Evolutionary conservation across 495 filamentous ascomycete genomes (phyloP).

Genomic region (Neurospora discreta): DNA sequence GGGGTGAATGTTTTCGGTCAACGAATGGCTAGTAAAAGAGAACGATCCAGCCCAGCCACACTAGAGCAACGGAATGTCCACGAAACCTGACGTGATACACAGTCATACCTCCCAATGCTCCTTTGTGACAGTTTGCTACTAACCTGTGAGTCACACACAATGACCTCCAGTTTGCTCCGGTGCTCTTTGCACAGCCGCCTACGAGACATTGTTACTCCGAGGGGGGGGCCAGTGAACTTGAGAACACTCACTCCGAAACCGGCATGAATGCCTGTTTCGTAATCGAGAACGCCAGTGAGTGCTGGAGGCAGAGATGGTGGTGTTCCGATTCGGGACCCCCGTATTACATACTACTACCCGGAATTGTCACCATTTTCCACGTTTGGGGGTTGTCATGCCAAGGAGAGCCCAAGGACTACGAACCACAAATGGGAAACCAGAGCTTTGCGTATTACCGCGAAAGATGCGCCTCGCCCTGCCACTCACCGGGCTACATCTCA

Average conservation of each 20-base stretch:
- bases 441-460: background rate
- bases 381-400: background rate
- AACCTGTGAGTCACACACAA: background rate
- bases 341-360: background rate
- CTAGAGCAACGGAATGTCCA: background rate
- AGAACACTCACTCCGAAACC: background rate
- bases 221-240: background rate
- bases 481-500: background rate
- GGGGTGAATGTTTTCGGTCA: background rate
- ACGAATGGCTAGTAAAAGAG: background rate
- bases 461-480: background rate
- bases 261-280: background rate
- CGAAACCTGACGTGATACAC: background rate
- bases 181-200: background rate
- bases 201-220: background rate
- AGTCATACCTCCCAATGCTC: background rate
- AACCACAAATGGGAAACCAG: background rate
- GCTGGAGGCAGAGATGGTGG: background rate
- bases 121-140: background rate
- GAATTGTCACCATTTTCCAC: background rate
- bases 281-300: background rate
- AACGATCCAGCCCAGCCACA: background rate
- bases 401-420: background rate
- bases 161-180: background rate
- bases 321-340: background rate